Evolutionary conservation across 192 early-diverging fungal genomes (phyloP).

Genomic region (Backusella sp.): DNA sequence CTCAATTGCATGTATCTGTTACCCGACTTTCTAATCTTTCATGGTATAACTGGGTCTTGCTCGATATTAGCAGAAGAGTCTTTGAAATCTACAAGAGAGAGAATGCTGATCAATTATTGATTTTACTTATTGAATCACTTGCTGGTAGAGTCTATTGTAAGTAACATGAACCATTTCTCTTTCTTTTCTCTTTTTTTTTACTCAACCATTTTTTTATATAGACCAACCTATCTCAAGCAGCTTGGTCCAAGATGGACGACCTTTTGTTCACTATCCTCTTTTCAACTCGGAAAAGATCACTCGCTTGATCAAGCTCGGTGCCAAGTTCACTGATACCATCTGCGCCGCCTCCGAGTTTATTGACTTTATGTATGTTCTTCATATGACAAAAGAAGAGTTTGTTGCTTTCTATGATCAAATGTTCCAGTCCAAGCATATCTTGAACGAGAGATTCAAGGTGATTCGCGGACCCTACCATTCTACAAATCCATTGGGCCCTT

Average conservation of each 20-base stretch:
- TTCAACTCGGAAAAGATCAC: background rate
- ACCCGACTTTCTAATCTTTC: background rate
- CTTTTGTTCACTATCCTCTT: background rate
- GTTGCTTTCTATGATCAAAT: background rate
- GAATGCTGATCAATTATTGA: background rate
- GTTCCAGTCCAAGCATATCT: background rate
- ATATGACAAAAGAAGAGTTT: background rate
- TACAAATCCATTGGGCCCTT: background rate
- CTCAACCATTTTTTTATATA: background rate
- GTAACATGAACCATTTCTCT: background rate
- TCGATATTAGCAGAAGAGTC: conserved; percentile 3
- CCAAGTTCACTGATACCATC: background rate
- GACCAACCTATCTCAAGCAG: no score
- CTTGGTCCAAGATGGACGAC: background rate
- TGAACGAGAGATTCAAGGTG: background rate
- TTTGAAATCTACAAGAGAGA: background rate
- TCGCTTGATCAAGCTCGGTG: background rate
- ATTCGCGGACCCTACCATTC: background rate
- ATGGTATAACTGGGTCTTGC: conserved; percentile 10
- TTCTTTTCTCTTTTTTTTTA: background rate
- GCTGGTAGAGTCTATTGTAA: background rate
- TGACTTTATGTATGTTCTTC: background rate
- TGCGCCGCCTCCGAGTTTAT: conserved; percentile 4
- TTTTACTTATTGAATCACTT: background rate
- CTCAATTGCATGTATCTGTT: background rate